A percentile compares a stretch with the other conserved stretches of the same genome.
phyloP scores from a whole-genome alignment of 768 basidiomycete species.

The Cystofilobasidium ferigula region DNA sequence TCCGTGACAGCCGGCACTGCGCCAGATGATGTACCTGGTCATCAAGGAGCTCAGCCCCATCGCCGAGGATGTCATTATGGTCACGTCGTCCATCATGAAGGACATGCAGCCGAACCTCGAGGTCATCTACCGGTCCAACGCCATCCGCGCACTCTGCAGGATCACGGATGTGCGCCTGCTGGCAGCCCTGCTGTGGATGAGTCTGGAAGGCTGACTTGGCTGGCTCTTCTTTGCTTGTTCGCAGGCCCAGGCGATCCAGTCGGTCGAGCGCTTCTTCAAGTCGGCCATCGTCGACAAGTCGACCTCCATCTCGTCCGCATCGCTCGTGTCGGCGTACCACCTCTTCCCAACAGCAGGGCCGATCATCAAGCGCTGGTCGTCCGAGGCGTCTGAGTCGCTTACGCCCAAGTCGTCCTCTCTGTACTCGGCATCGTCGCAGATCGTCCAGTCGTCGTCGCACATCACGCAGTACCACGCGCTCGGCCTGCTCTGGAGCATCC shows the following conservation, averaged over 20 bases:
- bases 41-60: slow-evolving; percentile 93
- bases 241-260: slow-evolving; percentile 70
- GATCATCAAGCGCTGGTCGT: slow-evolving; percentile 98
- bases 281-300: slow-evolving; percentile 96
- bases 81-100: slow-evolving; percentile 98
- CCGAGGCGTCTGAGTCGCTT: slow-evolving; percentile 93
- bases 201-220: background rate
- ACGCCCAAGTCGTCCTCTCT: slow-evolving; percentile 64
- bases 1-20: slow-evolving; percentile 63
- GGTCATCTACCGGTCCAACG: slow-evolving; percentile 95
- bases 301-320: slow-evolving; percentile 87
- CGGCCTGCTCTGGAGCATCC: slow-evolving; percentile 82
- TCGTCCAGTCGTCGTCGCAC: slow-evolving; percentile 76
- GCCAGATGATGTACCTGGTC: slow-evolving; percentile 95
- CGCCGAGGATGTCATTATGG: slow-evolving; percentile 99
- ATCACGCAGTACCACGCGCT: slow-evolving; percentile 96
- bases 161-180: slow-evolving; percentile 76
- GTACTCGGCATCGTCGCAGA: slow-evolving; percentile 49
- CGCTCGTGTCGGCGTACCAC: slow-evolving; percentile 93
- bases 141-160: slow-evolving; percentile 87
- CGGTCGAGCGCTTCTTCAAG: slow-evolving; percentile 97
- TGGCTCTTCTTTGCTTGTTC: slow-evolving; percentile 26
- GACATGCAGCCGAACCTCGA: slow-evolving; percentile 99
- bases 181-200: background rate
- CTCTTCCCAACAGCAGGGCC: slow-evolving; percentile 86